phyloP scores from a whole-genome alignment of 2,329 filamentous ascomycete species.

The Trichoderma brevicompactum region DNA sequence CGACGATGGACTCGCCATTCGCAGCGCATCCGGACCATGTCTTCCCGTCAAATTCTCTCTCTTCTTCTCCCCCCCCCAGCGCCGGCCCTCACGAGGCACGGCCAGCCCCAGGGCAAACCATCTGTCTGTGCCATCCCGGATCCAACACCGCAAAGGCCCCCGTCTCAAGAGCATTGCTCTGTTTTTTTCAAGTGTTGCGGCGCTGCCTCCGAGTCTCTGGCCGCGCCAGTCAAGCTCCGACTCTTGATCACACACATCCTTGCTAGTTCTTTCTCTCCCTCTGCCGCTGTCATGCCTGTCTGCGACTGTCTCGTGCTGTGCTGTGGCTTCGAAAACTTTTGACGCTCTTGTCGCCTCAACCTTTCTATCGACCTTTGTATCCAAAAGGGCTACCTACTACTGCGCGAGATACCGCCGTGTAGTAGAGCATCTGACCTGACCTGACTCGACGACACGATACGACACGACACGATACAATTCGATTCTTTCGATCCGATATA shows the following conservation, averaged over 20 bases:
- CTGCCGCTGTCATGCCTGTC: constrained; percentile 25
- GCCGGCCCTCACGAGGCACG: constrained; percentile 15
- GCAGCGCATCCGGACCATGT: constrained; percentile 8
- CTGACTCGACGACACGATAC: background rate
- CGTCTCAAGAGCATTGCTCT: background rate
- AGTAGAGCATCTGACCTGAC: too few species aligned
- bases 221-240: background rate
- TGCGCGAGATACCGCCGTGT: too few species aligned
- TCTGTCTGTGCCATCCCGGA: constrained; percentile 30
- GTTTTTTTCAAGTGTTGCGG: too few species aligned
- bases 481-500: background rate
- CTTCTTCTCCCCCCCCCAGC: background rate
- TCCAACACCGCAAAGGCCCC: background rate
- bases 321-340: constrained; percentile 23
- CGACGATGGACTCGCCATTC: constrained; percentile 3
- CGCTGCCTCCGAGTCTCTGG: background rate
- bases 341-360: constrained; percentile 1
- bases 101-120: constrained; percentile 24
- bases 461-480: background rate
- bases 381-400: too few species aligned
- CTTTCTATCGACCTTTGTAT: background rate
- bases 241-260: constrained; percentile 3
- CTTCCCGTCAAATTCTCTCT: constrained; percentile 9
- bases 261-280: constrained; percentile 5
- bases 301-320: constrained; percentile 17